Evolutionary conservation across 2,329 filamentous ascomycete genomes (phyloP).

Genomic region (Tolypocladium endophyticum): DNA sequence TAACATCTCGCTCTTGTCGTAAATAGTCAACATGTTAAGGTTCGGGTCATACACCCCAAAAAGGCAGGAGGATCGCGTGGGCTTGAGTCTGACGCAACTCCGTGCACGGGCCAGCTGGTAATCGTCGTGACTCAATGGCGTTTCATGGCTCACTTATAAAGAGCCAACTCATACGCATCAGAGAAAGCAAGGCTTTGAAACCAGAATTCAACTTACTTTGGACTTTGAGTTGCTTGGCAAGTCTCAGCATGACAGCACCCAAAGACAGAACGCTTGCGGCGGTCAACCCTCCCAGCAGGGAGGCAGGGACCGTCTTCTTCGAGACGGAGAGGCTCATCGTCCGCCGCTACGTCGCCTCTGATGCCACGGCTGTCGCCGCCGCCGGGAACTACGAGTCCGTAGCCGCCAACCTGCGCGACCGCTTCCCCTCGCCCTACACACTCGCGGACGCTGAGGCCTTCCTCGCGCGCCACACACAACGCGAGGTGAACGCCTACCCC

Average conservation of each 20-base stretch:
- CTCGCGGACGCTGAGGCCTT: constrained; percentile 26
- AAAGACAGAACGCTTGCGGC: not conserved
- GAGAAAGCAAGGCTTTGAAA: not conserved
- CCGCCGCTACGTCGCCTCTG: constrained; percentile 26
- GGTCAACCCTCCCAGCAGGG: constrained; percentile 11
- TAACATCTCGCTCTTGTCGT: not conserved
- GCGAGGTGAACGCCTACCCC: constrained; percentile 11
- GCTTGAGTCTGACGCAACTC: not conserved
- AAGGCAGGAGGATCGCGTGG: not conserved
- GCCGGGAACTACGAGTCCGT: constrained; percentile 29
- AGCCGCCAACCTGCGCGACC: constrained; percentile 27
- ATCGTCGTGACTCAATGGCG: not conserved
- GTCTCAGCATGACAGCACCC: not conserved
- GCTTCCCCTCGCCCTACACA: constrained; percentile 36
- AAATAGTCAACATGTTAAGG: not conserved
- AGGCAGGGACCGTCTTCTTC: constrained; percentile 17
- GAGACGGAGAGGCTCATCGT: constrained; percentile 25
- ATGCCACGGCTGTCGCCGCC: constrained; percentile 22
- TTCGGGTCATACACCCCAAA: not conserved
- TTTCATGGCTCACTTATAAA: not conserved
- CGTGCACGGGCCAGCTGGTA: not conserved
- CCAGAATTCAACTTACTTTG: not conserved
- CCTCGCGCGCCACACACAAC: constrained; percentile 13
- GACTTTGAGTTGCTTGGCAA: not conserved
- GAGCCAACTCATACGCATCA: not conserved